Evolutionary conservation across 1,139 yeast species (phyloP).

Genomic region (Maudiozyma humilis): DNA sequence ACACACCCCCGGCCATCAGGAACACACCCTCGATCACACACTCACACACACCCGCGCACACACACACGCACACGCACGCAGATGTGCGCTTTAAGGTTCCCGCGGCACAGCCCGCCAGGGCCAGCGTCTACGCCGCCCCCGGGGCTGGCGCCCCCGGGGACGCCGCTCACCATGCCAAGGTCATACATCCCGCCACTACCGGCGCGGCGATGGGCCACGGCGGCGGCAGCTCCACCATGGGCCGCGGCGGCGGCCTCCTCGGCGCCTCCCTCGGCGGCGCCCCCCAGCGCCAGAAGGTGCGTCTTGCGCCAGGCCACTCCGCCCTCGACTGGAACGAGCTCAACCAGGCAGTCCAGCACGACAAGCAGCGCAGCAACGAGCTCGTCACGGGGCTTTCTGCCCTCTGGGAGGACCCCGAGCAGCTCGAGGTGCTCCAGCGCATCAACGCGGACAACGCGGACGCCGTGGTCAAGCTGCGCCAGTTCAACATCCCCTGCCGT

Average conservation of each 20-base stretch:
- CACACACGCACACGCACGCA: background rate
- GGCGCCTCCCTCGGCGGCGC: conserved; percentile 8
- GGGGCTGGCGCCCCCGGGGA: background rate
- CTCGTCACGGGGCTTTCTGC: conserved; percentile 8
- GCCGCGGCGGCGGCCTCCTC: no score
- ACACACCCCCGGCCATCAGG: no score
- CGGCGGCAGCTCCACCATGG: background rate
- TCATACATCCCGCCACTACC: background rate
- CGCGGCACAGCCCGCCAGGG: background rate
- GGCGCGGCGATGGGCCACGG: no score
- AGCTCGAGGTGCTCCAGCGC: conserved; percentile 4
- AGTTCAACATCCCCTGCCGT: conserved; percentile 10
- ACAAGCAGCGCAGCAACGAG: conserved; percentile 18
- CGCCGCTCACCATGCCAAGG: background rate
- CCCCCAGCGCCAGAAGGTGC: conserved; percentile 25
- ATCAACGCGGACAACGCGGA: conserved; percentile 4
- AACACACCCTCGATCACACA: no score
- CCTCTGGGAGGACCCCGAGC: conserved; percentile 10
- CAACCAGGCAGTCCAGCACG: conserved; percentile 13
- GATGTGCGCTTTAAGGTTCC: background rate
- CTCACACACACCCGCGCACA: background rate
- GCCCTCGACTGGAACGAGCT: conserved; percentile 30
- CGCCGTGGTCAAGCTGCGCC: conserved; percentile 1
- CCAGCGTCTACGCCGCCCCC: background rate
- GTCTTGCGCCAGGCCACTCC: conserved; percentile 29